Evolutionary conservation across 768 basidiomycete species (phyloP).

Genomic region (Trichaptum fuscoviolaceum): DNA sequence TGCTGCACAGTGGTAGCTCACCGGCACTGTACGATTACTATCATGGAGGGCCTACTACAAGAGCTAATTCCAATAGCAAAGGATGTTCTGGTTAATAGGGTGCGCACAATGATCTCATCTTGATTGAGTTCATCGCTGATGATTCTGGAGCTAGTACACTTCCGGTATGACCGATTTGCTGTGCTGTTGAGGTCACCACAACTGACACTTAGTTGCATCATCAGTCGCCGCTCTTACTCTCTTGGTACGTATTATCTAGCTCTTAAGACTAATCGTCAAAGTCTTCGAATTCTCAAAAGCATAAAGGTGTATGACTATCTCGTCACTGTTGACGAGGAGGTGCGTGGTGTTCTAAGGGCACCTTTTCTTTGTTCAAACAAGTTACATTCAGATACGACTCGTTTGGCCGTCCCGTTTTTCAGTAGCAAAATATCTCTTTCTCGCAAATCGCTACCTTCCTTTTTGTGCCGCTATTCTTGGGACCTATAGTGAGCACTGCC

Average conservation of each 20-base stretch:
- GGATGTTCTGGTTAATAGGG: background rate
- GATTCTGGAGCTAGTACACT: background rate
- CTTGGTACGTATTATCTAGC: background rate
- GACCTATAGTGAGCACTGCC: background rate
- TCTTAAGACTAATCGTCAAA: background rate
- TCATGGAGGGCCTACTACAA: background rate
- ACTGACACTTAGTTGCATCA: background rate
- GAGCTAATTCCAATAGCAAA: background rate
- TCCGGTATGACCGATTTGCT: background rate
- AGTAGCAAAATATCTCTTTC: conserved; percentile 1
- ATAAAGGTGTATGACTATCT: conserved; percentile 2
- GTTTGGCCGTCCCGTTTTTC: background rate
- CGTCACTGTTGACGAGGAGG: background rate
- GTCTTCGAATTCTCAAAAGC: background rate
- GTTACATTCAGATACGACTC: background rate
- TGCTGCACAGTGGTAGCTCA: background rate
- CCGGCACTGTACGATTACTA: background rate
- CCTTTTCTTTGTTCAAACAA: background rate
- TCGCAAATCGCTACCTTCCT: conserved; percentile 1
- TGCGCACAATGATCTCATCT: background rate
- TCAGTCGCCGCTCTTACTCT: background rate
- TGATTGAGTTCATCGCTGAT: background rate
- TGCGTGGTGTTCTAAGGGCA: background rate
- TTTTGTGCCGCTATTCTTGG: background rate
- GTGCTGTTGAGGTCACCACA: background rate